Evolutionary conservation across 1,284 basidiomycete genomes (phyloP).

Genomic region (Gomphus sp.): DNA sequence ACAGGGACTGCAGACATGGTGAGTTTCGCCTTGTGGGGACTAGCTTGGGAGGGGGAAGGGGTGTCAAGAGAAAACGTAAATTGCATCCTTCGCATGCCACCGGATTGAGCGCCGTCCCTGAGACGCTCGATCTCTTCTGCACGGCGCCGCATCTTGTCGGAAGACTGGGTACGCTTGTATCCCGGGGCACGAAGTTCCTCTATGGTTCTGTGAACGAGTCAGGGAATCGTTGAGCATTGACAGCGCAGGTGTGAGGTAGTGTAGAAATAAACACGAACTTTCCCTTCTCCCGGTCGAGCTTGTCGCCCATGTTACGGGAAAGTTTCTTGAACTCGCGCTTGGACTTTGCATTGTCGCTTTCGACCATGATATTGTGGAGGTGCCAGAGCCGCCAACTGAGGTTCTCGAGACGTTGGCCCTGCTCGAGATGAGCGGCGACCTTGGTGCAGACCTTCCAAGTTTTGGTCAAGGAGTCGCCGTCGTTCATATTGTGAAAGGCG

Average conservation of each 20-base stretch:
- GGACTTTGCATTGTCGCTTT: slow-evolving; percentile 74
- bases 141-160: slow-evolving; percentile 67
- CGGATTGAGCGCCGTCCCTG: slow-evolving; percentile 53
- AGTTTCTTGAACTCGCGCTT: slow-evolving; percentile 82
- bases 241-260: slow-evolving; percentile 7
- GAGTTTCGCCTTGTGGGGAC: slow-evolving; percentile 17
- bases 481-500: slow-evolving; percentile 76
- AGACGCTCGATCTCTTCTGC: slow-evolving; percentile 71
- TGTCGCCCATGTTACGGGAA: slow-evolving; percentile 76
- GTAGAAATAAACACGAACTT: slow-evolving; percentile 38
- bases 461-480: slow-evolving; percentile 72
- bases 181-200: slow-evolving; percentile 72
- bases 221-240: slow-evolving; percentile 5
- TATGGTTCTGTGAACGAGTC: slow-evolving; percentile 45
- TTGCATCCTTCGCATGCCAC: slow-evolving; percentile 60
- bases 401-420: slow-evolving; percentile 80
- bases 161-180: slow-evolving; percentile 61
- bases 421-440: slow-evolving; percentile 78
- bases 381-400: slow-evolving; percentile 83
- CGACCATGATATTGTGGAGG: slow-evolving; percentile 79
- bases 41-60: slow-evolving; percentile 15
- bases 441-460: slow-evolving; percentile 87
- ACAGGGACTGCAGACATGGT: slow-evolving; percentile 34
- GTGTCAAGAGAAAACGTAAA: slow-evolving; percentile 77
- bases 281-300: slow-evolving; percentile 81